phyloP scores from a whole-genome alignment of 139 green algal genomes.

The Coccomyxa sp. region DNA sequence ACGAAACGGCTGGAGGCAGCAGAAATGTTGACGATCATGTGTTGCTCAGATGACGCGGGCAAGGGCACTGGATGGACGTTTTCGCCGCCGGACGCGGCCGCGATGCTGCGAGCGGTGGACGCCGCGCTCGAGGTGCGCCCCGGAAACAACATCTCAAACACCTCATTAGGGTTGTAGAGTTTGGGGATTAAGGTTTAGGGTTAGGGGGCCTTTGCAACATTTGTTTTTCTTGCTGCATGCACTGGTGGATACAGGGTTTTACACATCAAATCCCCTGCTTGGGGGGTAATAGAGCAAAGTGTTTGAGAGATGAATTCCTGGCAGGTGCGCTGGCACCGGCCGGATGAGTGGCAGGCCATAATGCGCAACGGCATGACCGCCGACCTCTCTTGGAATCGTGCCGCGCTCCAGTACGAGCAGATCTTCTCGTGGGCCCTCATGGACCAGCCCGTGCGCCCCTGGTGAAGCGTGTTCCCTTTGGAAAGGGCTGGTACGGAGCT shows the following conservation, averaged over 20 bases:
- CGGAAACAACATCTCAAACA: background rate
- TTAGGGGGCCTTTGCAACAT: background rate
- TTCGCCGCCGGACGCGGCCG: constrained; percentile 30
- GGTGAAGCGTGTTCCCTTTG: background rate
- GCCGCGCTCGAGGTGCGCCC: constrained; percentile 45
- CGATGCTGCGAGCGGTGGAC: constrained; percentile 51
- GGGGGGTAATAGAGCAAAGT: no score
- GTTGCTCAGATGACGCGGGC: background rate
- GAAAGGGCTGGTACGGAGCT: no score
- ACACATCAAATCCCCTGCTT: background rate
- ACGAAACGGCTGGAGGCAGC: no score
- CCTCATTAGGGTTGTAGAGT: background rate
- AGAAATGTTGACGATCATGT: no score
- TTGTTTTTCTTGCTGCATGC: background rate
- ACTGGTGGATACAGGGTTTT: background rate
- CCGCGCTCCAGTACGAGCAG: constrained; percentile 71
- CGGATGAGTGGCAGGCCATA: constrained; percentile 45
- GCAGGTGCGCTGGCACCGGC: constrained; percentile 20
- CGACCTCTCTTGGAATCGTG: constrained; percentile 66
- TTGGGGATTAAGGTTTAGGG: background rate
- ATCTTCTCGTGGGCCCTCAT: constrained; percentile 46
- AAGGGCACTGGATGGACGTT: constrained; percentile 73
- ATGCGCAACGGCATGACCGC: constrained; percentile 58
- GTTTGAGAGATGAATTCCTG: no score
- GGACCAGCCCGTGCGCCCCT: constrained; percentile 11